phyloP scores from a whole-genome alignment of 2,329 filamentous ascomycete species.

The Colletotrichum lindemuthianum region DNA sequence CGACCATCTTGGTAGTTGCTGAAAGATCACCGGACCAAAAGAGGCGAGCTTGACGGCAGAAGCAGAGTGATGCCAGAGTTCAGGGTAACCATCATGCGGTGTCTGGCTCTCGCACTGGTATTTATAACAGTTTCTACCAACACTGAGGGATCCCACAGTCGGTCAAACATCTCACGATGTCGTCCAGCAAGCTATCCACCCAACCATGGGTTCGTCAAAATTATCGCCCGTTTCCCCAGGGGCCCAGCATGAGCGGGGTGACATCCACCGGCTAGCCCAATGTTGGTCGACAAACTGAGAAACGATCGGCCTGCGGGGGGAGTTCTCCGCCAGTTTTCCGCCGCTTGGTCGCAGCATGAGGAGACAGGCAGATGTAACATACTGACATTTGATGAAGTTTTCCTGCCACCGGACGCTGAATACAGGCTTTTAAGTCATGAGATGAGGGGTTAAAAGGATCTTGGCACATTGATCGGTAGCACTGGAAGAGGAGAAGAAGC shows the following conservation, averaged over 20 bases:
- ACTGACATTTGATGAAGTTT: too few relatives aligned
- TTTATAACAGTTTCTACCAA: slow-evolving; percentile 4
- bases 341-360: slow-evolving; percentile 10
- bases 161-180: slow-evolving; percentile 5
- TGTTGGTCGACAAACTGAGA: not conserved
- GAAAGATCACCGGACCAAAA: not conserved
- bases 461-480: too few relatives aligned
- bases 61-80: not conserved
- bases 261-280: not conserved
- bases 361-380: slow-evolving; percentile 7
- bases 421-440: too few relatives aligned
- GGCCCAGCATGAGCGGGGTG: slow-evolving; percentile 7
- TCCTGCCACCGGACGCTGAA: too few relatives aligned
- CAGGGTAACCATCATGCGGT: not conserved
- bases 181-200: not conserved
- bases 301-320: slow-evolving; percentile 1
- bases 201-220: slow-evolving; percentile 22
- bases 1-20: slow-evolving; percentile 2
- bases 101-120: not conserved
- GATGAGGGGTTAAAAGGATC: too few relatives aligned
- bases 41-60: not conserved
- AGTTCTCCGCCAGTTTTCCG: slow-evolving; percentile 17
- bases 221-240: slow-evolving; percentile 25
- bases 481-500: too few relatives aligned
- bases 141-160: not conserved